A percentile compares a stretch with the other conserved stretches of the same genome.
These are phyloP conservation scores for Ogataea neopini DNA, from an alignment of 805 yeast species.

Conservation along the genomic window DNA sequence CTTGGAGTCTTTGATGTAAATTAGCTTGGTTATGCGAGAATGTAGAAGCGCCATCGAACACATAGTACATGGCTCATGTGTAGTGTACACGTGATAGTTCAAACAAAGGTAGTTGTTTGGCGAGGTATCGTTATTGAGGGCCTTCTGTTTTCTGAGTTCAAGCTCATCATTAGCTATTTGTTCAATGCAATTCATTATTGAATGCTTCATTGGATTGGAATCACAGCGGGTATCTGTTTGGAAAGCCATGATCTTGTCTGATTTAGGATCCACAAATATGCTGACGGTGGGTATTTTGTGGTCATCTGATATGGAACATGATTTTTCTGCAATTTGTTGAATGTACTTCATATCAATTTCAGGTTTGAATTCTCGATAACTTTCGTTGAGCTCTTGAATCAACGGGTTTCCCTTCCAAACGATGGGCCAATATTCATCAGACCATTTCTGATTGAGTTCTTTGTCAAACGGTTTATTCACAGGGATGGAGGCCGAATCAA, in stretches of 20 bases:
- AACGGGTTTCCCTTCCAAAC: conserved; percentile 93
- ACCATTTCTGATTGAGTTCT: conserved; percentile 68
- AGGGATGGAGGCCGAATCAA: conserved; percentile 48
- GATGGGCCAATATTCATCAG: conserved; percentile 75
- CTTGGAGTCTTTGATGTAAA: conserved; percentile 53
- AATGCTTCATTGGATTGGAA: conserved; percentile 63
- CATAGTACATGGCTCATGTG: conserved; percentile 97
- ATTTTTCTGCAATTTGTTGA: conserved; percentile 28
- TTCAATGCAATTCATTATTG: conserved; percentile 71
- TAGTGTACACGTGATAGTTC: conserved; percentile 74
- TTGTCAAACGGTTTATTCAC: conserved; percentile 65
- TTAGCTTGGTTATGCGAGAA: conserved; percentile 72
- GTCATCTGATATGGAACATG: conserved; percentile 15
- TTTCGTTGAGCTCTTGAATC: conserved; percentile 62
- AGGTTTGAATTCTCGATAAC: conserved; percentile 42
- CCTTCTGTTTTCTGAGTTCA: conserved; percentile 34
- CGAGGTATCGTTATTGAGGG: conserved; percentile 2
- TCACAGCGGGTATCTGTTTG: conserved; percentile 42
- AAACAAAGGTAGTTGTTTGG: conserved; percentile 64
- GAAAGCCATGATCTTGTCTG: conserved; percentile 41
- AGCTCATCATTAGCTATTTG: conserved; percentile 59
- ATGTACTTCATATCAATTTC: conserved; percentile 40
- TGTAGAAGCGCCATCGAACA: conserved; percentile 95
- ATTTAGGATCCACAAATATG: conserved; percentile 60
- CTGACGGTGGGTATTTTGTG: conserved; percentile 53